Evolutionary conservation across 176 grass and related monocot genomes (phyloP), one percentile per base, ranked within the genome.

Genomic region (Hordeum marinum): DNA sequence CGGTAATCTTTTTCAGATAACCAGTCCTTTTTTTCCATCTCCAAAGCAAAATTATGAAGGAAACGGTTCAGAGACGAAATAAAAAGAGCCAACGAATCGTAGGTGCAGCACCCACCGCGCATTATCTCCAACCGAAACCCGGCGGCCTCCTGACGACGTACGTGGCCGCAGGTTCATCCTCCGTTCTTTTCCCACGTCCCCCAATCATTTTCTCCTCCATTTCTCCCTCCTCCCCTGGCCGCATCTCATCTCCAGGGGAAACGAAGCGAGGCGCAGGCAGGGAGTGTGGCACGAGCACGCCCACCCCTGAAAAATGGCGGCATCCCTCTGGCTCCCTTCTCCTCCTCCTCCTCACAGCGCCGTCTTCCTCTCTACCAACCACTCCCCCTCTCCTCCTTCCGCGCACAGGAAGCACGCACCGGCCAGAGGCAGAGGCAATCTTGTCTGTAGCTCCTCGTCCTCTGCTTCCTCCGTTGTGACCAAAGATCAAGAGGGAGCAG

Each of bases 401-500:
- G 46, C 46, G 46, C n/a, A n/a, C n/a, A n/a, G 60, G 21, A 72
- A 72, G 66, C 50, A 36, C 25, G 75, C 75, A 4, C 9, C 32
- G 8, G 3, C 75, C 23, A 48, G 23, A 64, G 65, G 63, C 62
- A 82, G 42, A 65, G 66, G 66, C 12, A 34, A 24, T 37, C 80
- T 88, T 84, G 41, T 42, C 24, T 57, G 76, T 11, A 35, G 40
- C 17, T 55, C 87, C 11, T 80, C 87, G 3, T 42, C 52, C 52
- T 55, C 52, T 17, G 5, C 87, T 4, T 80, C 82, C 17, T 15
- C 82, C 7, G 59, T 85, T 18, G 87, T 85, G 60, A 75, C 82
- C 77, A 80, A 84, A 29, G 68, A 75, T 68, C 20, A 80, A 11
- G 67, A 84, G 42, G 62, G 42, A 21, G 52, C 52, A 55, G 52